These are phyloP conservation scores for Delonix regia DNA, from an alignment of 306 rosid species.

Conservation along the genomic window DNA sequence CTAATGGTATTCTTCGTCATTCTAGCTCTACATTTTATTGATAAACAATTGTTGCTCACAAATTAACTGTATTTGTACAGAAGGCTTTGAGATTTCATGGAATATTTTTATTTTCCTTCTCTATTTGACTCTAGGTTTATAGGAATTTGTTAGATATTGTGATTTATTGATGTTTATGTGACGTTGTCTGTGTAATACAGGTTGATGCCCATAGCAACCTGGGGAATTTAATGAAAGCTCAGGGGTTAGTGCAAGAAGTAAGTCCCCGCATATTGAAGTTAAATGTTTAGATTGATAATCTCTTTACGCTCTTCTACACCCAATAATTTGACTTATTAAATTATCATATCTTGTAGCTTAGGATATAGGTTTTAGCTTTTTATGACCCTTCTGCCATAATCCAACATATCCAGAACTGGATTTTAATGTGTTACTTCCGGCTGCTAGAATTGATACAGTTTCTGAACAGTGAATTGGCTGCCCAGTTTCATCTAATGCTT, in stretches of 20 bases:
- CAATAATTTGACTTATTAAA: neutral
- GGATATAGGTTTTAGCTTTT: neutral
- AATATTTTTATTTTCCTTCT: conserved; percentile 11
- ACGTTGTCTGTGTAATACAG: conserved; percentile 30
- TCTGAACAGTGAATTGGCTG: conserved; percentile 28
- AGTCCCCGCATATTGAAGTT: conserved; percentile 35
- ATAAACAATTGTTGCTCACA: conserved; percentile 7
- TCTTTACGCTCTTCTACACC: neutral
- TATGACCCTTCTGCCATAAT: neutral
- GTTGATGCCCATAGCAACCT: conserved; percentile 63
- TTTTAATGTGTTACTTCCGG: conserved; percentile 32
- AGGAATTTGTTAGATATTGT: neutral
- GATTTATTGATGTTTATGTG: conserved; percentile 4
- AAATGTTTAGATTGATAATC: neutral
- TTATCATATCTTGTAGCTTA: conserved; percentile 16
- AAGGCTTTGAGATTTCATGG: conserved; percentile 13
- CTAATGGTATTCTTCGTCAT: conserved; percentile 57
- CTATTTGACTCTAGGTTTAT: neutral
- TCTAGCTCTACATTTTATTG: neutral
- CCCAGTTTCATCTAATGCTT: conserved; percentile 28
- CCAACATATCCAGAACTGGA: conserved; percentile 26
- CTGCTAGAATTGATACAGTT: conserved; percentile 22
- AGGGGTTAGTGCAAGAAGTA: conserved; percentile 87
- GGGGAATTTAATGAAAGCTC: conserved; percentile 64
- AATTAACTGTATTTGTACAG: neutral